phyloP scores from a whole-genome alignment of 2,329 filamentous ascomycete species.

The Pseudogymnoascus sp. region DNA sequence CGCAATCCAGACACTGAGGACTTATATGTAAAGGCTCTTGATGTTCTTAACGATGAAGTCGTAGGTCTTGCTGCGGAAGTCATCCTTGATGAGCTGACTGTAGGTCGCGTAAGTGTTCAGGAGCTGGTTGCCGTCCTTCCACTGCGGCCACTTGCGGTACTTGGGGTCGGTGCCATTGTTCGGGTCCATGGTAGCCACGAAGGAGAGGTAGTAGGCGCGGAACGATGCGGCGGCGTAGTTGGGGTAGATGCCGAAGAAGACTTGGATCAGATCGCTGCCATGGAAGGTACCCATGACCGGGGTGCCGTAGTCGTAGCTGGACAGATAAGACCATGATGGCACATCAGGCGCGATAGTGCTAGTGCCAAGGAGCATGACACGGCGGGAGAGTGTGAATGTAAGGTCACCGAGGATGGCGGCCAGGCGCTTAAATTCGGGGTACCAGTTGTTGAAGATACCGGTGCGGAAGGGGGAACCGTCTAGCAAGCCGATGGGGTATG shows the following conservation, averaged over 20 bases:
- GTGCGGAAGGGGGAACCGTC: constrained; percentile 69
- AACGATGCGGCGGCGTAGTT: constrained; percentile 56
- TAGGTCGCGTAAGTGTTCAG: constrained; percentile 39
- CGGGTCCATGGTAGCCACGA: constrained; percentile 64
- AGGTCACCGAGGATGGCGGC: constrained; percentile 71
- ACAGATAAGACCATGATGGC: constrained; percentile 67
- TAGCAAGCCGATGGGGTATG: constrained; percentile 48
- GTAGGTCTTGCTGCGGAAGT: constrained; percentile 41
- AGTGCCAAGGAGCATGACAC: constrained; percentile 51
- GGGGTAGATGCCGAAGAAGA: constrained; percentile 58
- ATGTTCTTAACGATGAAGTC: constrained; percentile 33
- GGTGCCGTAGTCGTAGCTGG: constrained; percentile 64
- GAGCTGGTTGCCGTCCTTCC: constrained; percentile 44
- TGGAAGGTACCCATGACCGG: constrained; percentile 74
- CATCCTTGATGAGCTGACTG: constrained; percentile 37
- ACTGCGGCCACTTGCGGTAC: constrained; percentile 47
- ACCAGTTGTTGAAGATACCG: constrained; percentile 59
- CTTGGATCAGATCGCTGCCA: constrained; percentile 59
- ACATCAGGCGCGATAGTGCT: constrained; percentile 46
- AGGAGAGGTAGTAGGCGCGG: constrained; percentile 66
- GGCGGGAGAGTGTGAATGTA: constrained; percentile 65
- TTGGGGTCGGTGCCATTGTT: constrained; percentile 45
- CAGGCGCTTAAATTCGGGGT: constrained; percentile 70
- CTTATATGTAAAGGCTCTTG: constrained; percentile 1
- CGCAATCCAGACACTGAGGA: not conserved